Percentiles rank a stretch among this genome's conserved stretches.
phyloP scores from a whole-genome alignment of 2,329 filamentous ascomycete genomes.

The Tolypocladium guangdongense region DNA sequence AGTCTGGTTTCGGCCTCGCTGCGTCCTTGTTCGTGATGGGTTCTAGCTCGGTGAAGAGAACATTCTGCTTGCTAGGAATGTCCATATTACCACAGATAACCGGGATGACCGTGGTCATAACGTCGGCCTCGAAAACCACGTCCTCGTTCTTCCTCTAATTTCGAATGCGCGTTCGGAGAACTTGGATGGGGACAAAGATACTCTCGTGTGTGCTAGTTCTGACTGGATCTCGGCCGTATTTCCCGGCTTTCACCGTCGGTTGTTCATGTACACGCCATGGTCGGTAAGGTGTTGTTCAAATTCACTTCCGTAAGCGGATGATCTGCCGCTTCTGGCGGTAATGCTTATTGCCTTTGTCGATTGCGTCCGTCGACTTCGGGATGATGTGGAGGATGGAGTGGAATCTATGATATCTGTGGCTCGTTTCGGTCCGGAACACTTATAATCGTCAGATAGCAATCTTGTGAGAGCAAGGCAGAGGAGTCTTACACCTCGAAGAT shows the following conservation, averaged over 20 bases:
- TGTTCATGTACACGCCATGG: not conserved
- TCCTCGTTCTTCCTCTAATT: slow-evolving; percentile 10
- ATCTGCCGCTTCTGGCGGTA: not conserved
- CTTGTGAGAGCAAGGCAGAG: too few species aligned
- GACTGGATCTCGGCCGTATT: not conserved
- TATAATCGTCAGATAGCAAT: not conserved
- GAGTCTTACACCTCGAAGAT: not conserved
- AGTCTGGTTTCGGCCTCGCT: slow-evolving; percentile 11
- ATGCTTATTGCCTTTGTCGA: not conserved
- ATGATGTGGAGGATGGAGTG: not conserved
- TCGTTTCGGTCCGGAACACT: not conserved
- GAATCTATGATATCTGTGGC: too few species aligned
- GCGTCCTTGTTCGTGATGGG: slow-evolving; percentile 20
- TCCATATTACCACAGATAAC: not conserved
- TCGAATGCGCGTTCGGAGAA: slow-evolving; percentile 18
- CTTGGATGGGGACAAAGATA: slow-evolving; percentile 23
- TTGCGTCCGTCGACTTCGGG: slow-evolving; percentile 1
- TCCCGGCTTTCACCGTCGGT: not conserved
- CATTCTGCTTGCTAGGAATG: slow-evolving; percentile 1
- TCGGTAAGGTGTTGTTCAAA: not conserved
- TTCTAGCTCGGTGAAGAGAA: slow-evolving; percentile 15
- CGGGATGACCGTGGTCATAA: slow-evolving; percentile 18
- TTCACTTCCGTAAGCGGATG: not conserved
- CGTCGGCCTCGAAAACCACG: slow-evolving; percentile 22
- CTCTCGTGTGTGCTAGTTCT: not conserved